Base-by-base conservation (phyloP, 2,329 filamentous ascomycete genomes). In the Monilinia polystroma region DNA sequence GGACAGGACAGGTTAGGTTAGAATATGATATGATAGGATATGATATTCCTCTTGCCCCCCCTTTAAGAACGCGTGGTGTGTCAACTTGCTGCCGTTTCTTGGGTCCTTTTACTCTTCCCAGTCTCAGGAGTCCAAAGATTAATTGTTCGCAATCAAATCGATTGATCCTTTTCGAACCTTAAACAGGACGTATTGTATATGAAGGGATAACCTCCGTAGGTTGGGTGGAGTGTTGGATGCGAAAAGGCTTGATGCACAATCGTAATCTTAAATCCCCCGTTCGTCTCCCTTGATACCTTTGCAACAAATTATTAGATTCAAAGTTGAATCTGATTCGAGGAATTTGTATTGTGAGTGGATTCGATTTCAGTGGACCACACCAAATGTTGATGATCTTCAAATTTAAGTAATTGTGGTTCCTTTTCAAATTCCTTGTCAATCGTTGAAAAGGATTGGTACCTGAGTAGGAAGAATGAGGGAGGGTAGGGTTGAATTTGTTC, bases 351-450 rank as follows among this genome's bases (percentile, higher is more conserved):
- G 38, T 14, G n/a, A n/a, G 49, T 64, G 49, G 62, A 35, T 64
- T 54, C 38, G 62, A 64, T 55, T 64, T 43, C 32, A 5, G 32
- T 35, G 20, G 49, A 63, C 32, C 41, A 8, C 32, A 35, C 32
- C 32, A 35, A 35, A 35, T 23, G 32, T 53, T 41, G 59, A 53
- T 14, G 59, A 63, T 63, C 59, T 63, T 53, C 59, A 26, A 45
- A 63, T 52, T 63, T 63, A 52, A 41, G 59, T 26, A 52, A 53
- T 53, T 63, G 47, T 63, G 59, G 59, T 63, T 41, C 59, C 35
- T 38, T 29, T 38, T 26, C 47, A 35, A 41, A 62, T 62, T 52
- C 45, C 58, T 52, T 38, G 58, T 35, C 23, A 38, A 26, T 35
- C 45, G 32, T 35, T 35, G 32, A 35, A 35, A 35, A 35, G 32